A percentile compares a stretch with the other conserved stretches of the same genome.
phyloP scores from a whole-genome alignment of 2,329 filamentous ascomycete genomes.

The Nannizziopsis arthrosporioides region DNA sequence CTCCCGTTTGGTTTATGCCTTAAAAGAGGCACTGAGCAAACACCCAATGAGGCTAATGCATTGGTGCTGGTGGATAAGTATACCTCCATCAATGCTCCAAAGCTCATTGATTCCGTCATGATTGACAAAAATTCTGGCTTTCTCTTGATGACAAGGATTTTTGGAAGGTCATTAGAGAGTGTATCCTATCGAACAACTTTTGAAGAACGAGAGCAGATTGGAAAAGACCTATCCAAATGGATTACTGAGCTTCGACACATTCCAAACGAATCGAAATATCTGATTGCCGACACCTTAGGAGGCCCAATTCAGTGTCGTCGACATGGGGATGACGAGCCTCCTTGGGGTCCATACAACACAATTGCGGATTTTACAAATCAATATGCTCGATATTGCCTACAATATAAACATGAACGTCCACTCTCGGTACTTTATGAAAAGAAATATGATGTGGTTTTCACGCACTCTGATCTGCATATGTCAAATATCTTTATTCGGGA shows the following conservation, averaged over 20 bases:
- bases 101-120: constrained; percentile 13
- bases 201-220: constrained; percentile 14
- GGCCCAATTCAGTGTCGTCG: constrained; percentile 10
- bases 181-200: constrained; percentile 10
- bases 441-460: constrained; percentile 13
- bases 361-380: constrained; percentile 12
- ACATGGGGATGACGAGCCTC: neutral
- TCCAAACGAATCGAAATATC: constrained; percentile 10
- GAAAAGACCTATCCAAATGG: constrained; percentile 12
- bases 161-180: constrained; percentile 5
- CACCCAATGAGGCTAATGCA: constrained; percentile 14
- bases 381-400: constrained; percentile 4
- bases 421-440: constrained; percentile 12
- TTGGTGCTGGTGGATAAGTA: constrained; percentile 11
- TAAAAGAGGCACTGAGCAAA: constrained; percentile 4
- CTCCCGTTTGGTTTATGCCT: constrained; percentile 13
- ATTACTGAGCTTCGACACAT: constrained; percentile 12
- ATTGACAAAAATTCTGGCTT: constrained; percentile 11
- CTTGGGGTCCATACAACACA: constrained; percentile 13
- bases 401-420: constrained; percentile 6
- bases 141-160: constrained; percentile 13
- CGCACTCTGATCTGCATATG: constrained; percentile 13
- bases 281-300: constrained; percentile 12
- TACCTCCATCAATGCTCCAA: constrained; percentile 12
- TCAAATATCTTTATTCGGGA: constrained; percentile 11